A percentile compares a stretch with the other conserved stretches of the same genome.
These are phyloP conservation scores for Diutina pseudorugosa DNA, from an alignment of 1,139 yeast genomes.

Conservation along the genomic window DNA sequence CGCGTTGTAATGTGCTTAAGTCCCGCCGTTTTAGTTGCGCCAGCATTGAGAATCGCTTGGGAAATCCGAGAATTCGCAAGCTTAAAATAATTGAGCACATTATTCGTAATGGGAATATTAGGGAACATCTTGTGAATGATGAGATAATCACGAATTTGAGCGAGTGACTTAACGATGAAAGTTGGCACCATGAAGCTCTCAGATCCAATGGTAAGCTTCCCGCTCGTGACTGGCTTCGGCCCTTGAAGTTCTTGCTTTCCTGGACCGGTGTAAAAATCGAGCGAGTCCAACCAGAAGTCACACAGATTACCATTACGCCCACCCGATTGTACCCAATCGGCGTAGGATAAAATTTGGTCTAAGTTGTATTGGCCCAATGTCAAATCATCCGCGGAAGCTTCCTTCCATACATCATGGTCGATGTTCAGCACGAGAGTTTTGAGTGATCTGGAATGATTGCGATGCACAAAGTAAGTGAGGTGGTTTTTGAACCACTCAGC, in stretches of 20 bases:
- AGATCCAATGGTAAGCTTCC: constrained; percentile 26
- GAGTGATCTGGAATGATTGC: constrained; percentile 43
- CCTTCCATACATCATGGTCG: constrained; percentile 75
- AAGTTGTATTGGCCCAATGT: constrained; percentile 36
- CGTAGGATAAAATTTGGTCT: constrained; percentile 43
- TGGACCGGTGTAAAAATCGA: constrained; percentile 13
- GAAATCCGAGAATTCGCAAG: constrained; percentile 44
- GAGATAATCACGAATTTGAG: constrained; percentile 34
- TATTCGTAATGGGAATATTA: constrained; percentile 14
- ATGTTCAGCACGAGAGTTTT: constrained; percentile 33
- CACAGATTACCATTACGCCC: constrained; percentile 18
- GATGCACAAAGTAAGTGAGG: constrained; percentile 44
- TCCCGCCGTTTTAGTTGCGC: constrained; percentile 68
- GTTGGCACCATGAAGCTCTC: constrained; percentile 33
- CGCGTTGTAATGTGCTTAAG: constrained; percentile 66
- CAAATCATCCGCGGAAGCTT: constrained; percentile 19
- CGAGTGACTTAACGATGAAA: constrained; percentile 23
- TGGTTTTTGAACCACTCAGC: constrained; percentile 62
- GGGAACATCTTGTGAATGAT: constrained; percentile 39
- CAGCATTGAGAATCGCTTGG: constrained; percentile 62
- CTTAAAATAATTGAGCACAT: constrained; percentile 39
- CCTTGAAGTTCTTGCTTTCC: constrained; percentile 4
- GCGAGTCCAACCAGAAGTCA: constrained; percentile 33
- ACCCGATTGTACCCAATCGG: constrained; percentile 27
- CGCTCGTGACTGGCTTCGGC: constrained; percentile 7